A percentile compares a stretch with the other conserved stretches of the same genome.
phyloP scores from a whole-genome alignment of 1,284 basidiomycete species.

The Agroathelia rolfsii region DNA sequence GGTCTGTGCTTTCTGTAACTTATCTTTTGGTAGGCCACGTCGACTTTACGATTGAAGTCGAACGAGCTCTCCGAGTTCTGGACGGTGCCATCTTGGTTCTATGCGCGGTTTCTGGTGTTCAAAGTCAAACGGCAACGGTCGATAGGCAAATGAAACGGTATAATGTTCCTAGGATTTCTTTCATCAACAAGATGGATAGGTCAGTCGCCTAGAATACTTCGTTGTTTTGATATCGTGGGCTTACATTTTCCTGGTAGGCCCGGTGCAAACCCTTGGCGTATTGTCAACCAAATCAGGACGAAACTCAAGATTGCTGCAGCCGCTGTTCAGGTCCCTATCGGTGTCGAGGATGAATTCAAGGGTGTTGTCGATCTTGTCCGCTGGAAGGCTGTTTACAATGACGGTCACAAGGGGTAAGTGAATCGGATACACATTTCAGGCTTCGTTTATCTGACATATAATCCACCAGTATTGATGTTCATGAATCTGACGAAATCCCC shows the following conservation, averaged over 20 bases:
- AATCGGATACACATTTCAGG: too few species aligned
- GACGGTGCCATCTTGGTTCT: constrained; percentile 96
- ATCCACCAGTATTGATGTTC: constrained; percentile 56
- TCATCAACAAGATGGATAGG: constrained; percentile 99
- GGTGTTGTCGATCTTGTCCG: constrained; percentile 93
- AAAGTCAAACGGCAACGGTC: constrained; percentile 98
- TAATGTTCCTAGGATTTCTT: constrained; percentile 90
- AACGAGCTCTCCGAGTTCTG: constrained; percentile 90
- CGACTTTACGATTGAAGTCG: constrained; percentile 99
- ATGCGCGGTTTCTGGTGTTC: constrained; percentile 94
- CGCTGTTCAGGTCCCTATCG: constrained; percentile 95
- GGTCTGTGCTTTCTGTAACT: too few species aligned
- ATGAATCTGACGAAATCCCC: constrained; percentile 88
- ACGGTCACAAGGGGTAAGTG: constrained; percentile 86
- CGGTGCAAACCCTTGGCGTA: constrained; percentile 94
- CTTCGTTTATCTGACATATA: constrained; percentile 4
- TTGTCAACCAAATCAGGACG: constrained; percentile 84
- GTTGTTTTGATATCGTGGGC: constrained; percentile 4
- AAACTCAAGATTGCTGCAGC: constrained; percentile 93
- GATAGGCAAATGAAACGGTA: constrained; percentile 98
- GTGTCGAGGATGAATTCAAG: constrained; percentile 78
- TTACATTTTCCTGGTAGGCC: constrained; percentile 41
- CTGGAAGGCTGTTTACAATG: constrained; percentile 93
- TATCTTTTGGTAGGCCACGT: too few species aligned
- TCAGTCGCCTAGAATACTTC: constrained; percentile 17